Conservation (phyloP, 2,329 filamentous ascomycete genomes). For the Colletotrichum sp. region DNA sequence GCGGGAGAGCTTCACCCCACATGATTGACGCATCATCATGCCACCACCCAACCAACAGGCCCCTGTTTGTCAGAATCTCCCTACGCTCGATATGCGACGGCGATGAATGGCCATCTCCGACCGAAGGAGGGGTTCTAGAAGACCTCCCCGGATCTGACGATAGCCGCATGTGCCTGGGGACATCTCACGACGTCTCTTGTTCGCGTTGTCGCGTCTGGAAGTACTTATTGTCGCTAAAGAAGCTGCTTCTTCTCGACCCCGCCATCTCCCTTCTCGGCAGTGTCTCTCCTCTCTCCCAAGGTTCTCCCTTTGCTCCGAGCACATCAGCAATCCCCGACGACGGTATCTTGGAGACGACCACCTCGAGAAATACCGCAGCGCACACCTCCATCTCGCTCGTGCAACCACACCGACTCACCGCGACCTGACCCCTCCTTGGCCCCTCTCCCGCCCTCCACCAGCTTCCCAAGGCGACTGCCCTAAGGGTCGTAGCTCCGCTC, state of each 20-base stretch:
- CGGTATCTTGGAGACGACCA: background rate
- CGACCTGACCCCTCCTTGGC: background rate
- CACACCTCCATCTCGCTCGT: background rate
- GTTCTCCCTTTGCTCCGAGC: background rate
- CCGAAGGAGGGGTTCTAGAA: constrained; percentile 4
- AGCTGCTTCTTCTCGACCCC: constrained; percentile 6
- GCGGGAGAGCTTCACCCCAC: constrained; percentile 20
- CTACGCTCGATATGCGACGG: constrained; percentile 3
- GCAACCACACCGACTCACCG: background rate
- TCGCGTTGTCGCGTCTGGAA: background rate
- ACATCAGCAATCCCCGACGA: background rate
- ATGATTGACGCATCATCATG: constrained; percentile 18
- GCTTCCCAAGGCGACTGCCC: background rate
- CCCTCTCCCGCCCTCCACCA: background rate
- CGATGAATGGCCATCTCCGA: constrained; percentile 14
- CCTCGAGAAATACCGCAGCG: background rate
- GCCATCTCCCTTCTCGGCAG: background rate
- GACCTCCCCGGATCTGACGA: constrained; percentile 9
- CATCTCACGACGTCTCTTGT: background rate
- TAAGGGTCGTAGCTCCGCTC: background rate
- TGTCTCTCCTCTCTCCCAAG: background rate
- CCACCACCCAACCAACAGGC: constrained; percentile 23
- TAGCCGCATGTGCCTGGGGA: background rate
- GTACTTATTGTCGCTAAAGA: constrained; percentile 5
- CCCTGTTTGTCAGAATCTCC: constrained; percentile 23